Evolutionary conservation across 108 stramenopile species (phyloP), one percentile per base, ranked within the genome.

Genomic region (Mayamaea pseudoterrestris): DNA sequence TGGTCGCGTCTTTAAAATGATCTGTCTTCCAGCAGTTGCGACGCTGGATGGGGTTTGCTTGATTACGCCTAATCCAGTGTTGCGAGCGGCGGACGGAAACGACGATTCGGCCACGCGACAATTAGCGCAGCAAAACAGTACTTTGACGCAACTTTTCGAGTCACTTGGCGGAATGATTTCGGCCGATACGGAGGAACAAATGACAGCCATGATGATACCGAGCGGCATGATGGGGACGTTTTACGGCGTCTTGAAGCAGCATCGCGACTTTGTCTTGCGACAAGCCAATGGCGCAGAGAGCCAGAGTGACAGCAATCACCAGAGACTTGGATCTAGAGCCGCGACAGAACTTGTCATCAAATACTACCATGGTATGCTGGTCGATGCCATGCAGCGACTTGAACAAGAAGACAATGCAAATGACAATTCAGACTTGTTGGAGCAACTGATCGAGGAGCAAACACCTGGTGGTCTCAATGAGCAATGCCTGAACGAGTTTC

Each of bases 391-490:
- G n/a, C n/a, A n/a, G n/a, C n/a, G n/a, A n/a, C n/a, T n/a, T n/a
- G n/a, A n/a, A n/a, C n/a, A n/a, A n/a, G n/a, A n/a, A n/a, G n/a
- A n/a, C n/a, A n/a, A 47, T 21, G 34, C 35, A 24, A 47, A 63
- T n/a, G n/a, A n/a, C 20, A 50, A 79, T 30, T 61, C 73, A 3
- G 34, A 57, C 6, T 50, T 63, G 7, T 74, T 84, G 44, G 83
- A 84, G 41, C 68, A 82, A 20, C 44, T 84, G 54, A 78, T 90
- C 48, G 67, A 63, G 20, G 87, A 90, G 51, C 87, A 89, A 50
- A 90, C 87, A 14, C 80, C 82, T 8, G 87, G 87, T 28, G 87
- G 87, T 8, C 41, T 90, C 27, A 90, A 90, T 47, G 82, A 84
- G 58, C 80, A 84, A 57, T 65, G 74, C 8, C 47, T 90, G 41